A percentile compares a stretch with the other conserved stretches of the same genome.
These are phyloP conservation scores for Beta corolliflora DNA, from an alignment of 179 eudicot genomes.

Conservation along the genomic window DNA sequence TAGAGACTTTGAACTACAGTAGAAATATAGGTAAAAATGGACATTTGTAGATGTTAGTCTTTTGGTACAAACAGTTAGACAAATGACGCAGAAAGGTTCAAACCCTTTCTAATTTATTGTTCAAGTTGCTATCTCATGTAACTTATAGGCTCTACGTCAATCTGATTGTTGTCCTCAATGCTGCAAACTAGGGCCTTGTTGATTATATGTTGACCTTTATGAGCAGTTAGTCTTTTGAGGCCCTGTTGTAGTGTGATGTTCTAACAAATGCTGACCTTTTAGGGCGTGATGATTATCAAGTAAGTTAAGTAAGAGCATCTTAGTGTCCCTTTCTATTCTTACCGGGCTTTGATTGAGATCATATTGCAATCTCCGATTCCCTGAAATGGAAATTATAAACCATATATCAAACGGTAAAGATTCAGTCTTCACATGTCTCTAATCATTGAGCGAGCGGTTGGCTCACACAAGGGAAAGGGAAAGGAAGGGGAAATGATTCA, in stretches of 20 bases:
- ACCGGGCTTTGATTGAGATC: background rate
- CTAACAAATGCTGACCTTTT: background rate
- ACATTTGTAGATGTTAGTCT: background rate
- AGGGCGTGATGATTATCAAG: background rate
- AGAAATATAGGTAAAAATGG: background rate
- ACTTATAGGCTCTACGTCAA: too few species aligned
- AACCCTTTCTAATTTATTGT: too few species aligned
- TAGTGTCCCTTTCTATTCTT: background rate
- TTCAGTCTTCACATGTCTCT: background rate
- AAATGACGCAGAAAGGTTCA: background rate
- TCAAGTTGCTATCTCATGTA: background rate
- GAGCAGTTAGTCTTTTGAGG: background rate
- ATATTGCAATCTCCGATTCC: background rate
- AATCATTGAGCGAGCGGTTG: too few species aligned
- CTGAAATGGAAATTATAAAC: background rate
- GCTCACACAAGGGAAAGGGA: too few species aligned
- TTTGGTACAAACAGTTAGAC: background rate
- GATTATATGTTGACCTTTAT: background rate
- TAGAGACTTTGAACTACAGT: background rate
- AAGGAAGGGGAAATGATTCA: too few species aligned
- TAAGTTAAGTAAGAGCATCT: background rate
- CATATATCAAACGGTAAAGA: background rate
- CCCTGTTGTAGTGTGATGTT: background rate
- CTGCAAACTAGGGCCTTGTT: background rate
- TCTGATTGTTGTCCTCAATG: background rate